Conservation (phyloP, 257 asterid genomes). For the Capsicum chinense region DNA sequence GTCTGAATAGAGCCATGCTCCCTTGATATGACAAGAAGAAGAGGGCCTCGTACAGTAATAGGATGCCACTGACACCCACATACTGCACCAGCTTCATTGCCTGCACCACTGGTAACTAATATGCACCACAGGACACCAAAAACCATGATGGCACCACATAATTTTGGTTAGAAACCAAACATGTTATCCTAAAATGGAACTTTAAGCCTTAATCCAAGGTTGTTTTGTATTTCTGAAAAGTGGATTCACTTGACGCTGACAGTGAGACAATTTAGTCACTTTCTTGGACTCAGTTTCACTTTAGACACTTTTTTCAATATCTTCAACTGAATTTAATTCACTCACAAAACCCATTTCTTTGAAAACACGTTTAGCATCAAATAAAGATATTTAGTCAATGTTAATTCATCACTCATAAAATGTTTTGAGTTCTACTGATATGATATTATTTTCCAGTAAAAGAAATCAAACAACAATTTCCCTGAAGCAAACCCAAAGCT, state of each 20-base stretch:
- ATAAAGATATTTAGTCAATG: background rate
- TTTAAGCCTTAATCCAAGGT: background rate
- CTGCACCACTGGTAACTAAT: background rate
- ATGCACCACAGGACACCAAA: background rate
- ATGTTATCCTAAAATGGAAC: background rate
- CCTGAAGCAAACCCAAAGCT: conserved; percentile 5
- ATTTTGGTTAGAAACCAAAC: conserved; percentile 2
- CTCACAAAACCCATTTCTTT: background rate
- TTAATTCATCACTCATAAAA: background rate
- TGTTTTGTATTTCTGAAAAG: background rate
- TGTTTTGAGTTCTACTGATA: background rate
- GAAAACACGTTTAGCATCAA: background rate
- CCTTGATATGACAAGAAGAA: conserved; percentile 23
- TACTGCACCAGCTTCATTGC: conserved; percentile 12
- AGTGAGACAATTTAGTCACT: background rate
- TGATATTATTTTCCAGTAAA: conserved; percentile 5
- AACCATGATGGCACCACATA: background rate
- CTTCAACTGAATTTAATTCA: background rate
- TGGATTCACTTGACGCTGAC: background rate
- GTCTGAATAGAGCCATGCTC: background rate
- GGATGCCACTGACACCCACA: background rate
- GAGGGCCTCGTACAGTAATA: background rate
- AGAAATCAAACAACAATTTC: background rate
- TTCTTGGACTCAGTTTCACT: background rate
- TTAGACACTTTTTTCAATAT: background rate